Percentiles rank a stretch among this genome's conserved stretches.
Conservation (phyloP, 2,329 filamentous ascomycete genomes). For the Talaromyces sp. region DNA sequence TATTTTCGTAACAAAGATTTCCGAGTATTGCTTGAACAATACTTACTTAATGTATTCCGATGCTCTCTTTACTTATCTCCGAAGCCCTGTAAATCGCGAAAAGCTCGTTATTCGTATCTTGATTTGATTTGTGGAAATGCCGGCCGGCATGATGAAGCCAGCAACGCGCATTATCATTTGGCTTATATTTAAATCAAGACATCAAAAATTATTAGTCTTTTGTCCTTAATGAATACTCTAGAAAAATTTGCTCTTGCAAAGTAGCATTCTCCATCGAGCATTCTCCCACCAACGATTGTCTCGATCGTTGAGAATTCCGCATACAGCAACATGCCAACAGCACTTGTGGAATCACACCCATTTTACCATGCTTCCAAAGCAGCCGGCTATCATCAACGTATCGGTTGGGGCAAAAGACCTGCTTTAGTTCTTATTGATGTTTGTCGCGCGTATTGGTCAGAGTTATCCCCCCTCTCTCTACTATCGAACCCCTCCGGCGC, state of each 20-base stretch:
- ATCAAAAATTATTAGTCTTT: too few relatives aligned
- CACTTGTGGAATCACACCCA: neutral
- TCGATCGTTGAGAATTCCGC: neutral
- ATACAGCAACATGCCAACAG: neutral
- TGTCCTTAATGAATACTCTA: too few relatives aligned
- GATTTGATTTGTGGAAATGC: neutral
- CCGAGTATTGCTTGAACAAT: neutral
- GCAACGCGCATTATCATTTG: neutral
- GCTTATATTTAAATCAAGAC: too few relatives aligned
- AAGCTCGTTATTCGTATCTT: neutral
- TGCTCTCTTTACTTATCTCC: neutral
- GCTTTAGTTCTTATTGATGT: neutral
- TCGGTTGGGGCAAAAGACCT: neutral
- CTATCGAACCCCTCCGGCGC: neutral
- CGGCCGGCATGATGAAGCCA: neutral
- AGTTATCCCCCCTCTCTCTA: slow-evolving; percentile 1
- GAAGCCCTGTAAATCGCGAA: neutral
- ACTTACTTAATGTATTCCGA: neutral
- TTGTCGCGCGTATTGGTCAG: neutral
- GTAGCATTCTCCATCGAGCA: too few relatives aligned
- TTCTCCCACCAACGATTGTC: neutral
- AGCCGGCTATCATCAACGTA: neutral
- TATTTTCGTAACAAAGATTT: neutral
- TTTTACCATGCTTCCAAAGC: neutral
- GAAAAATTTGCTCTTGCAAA: too few relatives aligned